Evolutionary conservation across 441 rosid species (phyloP), one percentile per base, ranked within the genome.

Genomic region (Mallotus repandus): DNA sequence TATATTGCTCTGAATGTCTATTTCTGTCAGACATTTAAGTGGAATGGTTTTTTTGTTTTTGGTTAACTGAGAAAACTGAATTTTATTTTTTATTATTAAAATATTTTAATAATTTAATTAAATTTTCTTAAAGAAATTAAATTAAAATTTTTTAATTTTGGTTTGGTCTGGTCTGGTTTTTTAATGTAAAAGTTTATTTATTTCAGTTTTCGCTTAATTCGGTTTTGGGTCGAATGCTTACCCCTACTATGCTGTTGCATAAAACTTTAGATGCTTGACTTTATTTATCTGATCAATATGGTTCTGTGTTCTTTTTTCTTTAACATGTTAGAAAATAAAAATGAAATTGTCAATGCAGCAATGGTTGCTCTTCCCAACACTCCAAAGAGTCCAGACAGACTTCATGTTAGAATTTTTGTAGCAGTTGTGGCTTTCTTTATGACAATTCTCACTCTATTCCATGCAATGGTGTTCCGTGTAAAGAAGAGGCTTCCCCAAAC

Each of bases 381-480:
- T 77, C 79, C 77, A 18, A 88, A 88, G 84, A 72, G 81, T 68
- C 89, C 89, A 6, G 89, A 82, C 85, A 91, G 92, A 74, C 60
- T 85, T 76, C 74, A 38, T 77, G 82, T 82, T 74, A 81, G 85
- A 70, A 65, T 80, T 66, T 60, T 84, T 66, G 63, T 82, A 43
- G 86, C 83, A 50, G 66, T 89, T 35, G 76, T 88, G 88, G 88
- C 95, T 52, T 79, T 86, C 73, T 82, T 93, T 60, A 74, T 88
- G 88, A 86, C 90, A 2, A 58, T 91, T 72, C 67, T 79, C 62
- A 76, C 92, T 38, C 74, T 93, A 65, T 74, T 90, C 79, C 87
- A 75, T 35, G 65, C 89, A 32, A 65, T 81, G 54, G 71, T 87
- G 50, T 70, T 22, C 77, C 78, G 57, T 57, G 82, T 88, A 11